phyloP scores from a whole-genome alignment of 768 basidiomycete genomes.

The Pleurotus ostreatus region DNA sequence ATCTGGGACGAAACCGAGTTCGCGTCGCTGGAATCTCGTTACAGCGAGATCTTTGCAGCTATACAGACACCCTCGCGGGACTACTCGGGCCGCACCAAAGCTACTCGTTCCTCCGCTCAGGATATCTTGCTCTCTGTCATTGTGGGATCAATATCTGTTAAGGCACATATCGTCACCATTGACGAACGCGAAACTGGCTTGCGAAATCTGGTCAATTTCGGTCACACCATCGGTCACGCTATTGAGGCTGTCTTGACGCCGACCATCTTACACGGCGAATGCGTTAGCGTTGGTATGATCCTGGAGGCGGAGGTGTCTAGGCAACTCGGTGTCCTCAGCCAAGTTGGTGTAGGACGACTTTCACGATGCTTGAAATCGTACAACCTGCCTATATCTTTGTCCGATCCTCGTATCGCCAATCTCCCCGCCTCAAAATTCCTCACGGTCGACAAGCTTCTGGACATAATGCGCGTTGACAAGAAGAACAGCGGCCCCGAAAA shows the following conservation, averaged over 20 bases:
- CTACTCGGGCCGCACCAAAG: slow-evolving; percentile 51
- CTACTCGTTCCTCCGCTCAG: slow-evolving; percentile 71
- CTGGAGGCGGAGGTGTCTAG: slow-evolving; percentile 94
- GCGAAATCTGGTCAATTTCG: slow-evolving; percentile 98
- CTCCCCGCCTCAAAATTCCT: slow-evolving; percentile 70
- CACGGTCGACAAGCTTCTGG: slow-evolving; percentile 76
- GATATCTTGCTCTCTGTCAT: slow-evolving; percentile 87
- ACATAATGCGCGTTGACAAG: slow-evolving; percentile 96
- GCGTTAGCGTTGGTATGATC: slow-evolving; percentile 93
- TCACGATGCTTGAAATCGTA: slow-evolving; percentile 86
- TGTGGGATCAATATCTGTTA: slow-evolving; percentile 89
- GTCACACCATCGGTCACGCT: slow-evolving; percentile 97
- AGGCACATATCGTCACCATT: slow-evolving; percentile 94
- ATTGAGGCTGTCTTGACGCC: slow-evolving; percentile 96
- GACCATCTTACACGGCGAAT: slow-evolving; percentile 93
- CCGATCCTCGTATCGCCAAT: slow-evolving; percentile 72
- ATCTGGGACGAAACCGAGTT: slow-evolving; percentile 96
- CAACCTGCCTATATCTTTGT: slow-evolving; percentile 80
- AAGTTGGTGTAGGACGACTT: slow-evolving; percentile 90
- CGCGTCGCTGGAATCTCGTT: slow-evolving; percentile 78
- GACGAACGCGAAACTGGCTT: slow-evolving; percentile 97
- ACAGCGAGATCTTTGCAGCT: slow-evolving; percentile 81
- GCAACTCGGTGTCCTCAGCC: slow-evolving; percentile 80
- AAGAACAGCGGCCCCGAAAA: slow-evolving; percentile 93
- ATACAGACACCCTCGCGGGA: slow-evolving; percentile 68